These are phyloP conservation scores for Plasmodium knowlesi DNA, from an alignment of 169 alveolate genomes.

Conservation along the genomic window DNA sequence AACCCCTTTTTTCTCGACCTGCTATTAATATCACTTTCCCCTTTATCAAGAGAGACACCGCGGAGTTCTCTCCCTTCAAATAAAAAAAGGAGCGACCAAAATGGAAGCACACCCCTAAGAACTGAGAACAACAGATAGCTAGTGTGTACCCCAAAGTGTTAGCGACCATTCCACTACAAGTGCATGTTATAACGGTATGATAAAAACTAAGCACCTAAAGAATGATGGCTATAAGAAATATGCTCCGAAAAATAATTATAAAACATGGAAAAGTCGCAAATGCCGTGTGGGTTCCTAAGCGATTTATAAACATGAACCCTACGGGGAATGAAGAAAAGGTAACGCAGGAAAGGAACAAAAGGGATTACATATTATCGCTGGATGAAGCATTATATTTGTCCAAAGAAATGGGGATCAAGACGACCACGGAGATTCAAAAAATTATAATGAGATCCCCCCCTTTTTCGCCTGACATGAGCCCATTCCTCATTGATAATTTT, in stretches of 20 bases:
- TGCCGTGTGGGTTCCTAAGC: background rate
- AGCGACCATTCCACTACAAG: background rate
- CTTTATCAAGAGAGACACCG: background rate
- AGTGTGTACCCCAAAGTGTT: background rate
- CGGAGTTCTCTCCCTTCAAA: background rate
- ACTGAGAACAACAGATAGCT: background rate
- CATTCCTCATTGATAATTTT: conserved; percentile 84
- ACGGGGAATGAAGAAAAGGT: conserved; percentile 10
- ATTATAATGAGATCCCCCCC: conserved; percentile 87
- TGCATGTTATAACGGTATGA: background rate
- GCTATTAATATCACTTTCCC: background rate
- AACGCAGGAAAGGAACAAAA: background rate
- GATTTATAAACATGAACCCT: background rate
- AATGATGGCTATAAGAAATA: background rate
- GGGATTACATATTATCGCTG: conserved; percentile 37
- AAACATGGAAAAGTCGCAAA: background rate
- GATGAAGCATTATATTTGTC: conserved; percentile 88
- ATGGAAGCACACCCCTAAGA: background rate
- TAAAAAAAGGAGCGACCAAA: background rate
- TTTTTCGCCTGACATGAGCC: conserved; percentile 86
- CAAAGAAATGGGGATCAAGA: conserved; percentile 88
- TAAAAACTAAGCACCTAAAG: background rate
- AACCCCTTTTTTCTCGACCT: background rate
- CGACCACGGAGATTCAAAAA: conserved; percentile 84
- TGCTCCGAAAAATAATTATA: background rate